Conservation (phyloP, 2,329 filamentous ascomycete species). For the Arachnopeziza araneosa region DNA sequence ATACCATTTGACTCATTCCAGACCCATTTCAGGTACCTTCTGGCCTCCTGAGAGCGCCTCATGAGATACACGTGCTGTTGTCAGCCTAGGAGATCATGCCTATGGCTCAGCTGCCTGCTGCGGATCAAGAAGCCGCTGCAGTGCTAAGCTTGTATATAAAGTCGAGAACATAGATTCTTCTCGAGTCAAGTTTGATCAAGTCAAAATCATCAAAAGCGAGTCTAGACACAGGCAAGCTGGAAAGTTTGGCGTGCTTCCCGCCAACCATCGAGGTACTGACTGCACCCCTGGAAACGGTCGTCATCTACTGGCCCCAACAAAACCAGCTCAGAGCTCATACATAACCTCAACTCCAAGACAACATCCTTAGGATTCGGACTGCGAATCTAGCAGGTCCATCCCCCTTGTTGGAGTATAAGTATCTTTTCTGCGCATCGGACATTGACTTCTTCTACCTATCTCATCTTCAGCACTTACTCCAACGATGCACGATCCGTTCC, state of each 20-base stretch:
- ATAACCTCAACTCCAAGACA: neutral
- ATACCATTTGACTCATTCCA: neutral
- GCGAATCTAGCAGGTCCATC: neutral
- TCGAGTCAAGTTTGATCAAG: no score
- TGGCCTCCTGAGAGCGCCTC: neutral
- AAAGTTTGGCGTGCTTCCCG: no score
- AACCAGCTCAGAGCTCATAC: neutral
- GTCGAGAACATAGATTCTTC: no score
- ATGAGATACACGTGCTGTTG: neutral
- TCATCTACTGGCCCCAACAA: neutral
- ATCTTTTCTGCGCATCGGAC: neutral
- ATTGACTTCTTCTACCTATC: constrained; percentile 1
- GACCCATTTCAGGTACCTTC: no score
- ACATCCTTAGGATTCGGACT: neutral
- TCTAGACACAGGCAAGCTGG: no score
- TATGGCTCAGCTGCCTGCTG: neutral
- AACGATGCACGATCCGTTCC: constrained; percentile 66
- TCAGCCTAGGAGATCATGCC: neutral
- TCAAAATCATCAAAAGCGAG: no score
- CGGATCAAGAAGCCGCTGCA: neutral
- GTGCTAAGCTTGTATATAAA: no score
- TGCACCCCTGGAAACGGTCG: neutral
- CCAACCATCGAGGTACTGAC: no score
- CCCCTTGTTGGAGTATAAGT: neutral
- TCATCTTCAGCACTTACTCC: neutral